Evolutionary conservation across 805 yeast genomes (phyloP).

Genomic region (Candida vartiovaarae): DNA sequence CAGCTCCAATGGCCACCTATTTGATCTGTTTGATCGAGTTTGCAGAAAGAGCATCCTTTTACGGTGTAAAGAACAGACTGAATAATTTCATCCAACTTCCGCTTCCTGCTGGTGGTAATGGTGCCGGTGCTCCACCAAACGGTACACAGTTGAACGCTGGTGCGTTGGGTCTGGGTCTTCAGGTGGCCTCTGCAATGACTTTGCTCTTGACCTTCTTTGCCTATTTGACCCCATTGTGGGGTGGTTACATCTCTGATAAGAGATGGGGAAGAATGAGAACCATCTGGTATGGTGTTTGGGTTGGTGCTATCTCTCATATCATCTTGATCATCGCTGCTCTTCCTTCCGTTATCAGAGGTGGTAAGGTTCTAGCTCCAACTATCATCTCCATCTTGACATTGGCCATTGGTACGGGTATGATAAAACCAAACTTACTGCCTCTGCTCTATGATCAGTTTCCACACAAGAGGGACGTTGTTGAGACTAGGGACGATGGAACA

Average conservation of each 20-base stretch:
- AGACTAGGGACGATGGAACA: conserved; percentile 53
- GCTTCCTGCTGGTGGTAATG: conserved; percentile 33
- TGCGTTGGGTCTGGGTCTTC: conserved; percentile 51
- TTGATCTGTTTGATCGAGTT: conserved; percentile 62
- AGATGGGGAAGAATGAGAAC: conserved; percentile 68
- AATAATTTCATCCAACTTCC: conserved; percentile 69
- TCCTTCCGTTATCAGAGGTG: conserved; percentile 42
- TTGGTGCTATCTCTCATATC: conserved; percentile 57
- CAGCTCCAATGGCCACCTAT: conserved; percentile 42
- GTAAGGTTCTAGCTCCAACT: conserved; percentile 58
- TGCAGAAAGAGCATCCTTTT: conserved; percentile 75
- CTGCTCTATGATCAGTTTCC: conserved; percentile 72
- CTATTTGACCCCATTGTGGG: conserved; percentile 36
- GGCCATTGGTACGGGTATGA: conserved; percentile 66
- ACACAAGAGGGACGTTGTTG: conserved; percentile 51
- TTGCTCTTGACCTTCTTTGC: conserved; percentile 80
- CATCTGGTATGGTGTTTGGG: conserved; percentile 49
- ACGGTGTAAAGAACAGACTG: conserved; percentile 71
- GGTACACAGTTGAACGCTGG: conserved; percentile 31
- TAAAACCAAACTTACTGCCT: conserved; percentile 64
- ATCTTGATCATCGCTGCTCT: conserved; percentile 64
- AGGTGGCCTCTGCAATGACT: conserved; percentile 64
- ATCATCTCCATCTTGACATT: conserved; percentile 26
- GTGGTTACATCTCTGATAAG: too few species aligned
- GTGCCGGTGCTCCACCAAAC: conserved; percentile 20